Conservation (phyloP, 495 filamentous ascomycete genomes). For the Hypoxylon subgilvum region DNA sequence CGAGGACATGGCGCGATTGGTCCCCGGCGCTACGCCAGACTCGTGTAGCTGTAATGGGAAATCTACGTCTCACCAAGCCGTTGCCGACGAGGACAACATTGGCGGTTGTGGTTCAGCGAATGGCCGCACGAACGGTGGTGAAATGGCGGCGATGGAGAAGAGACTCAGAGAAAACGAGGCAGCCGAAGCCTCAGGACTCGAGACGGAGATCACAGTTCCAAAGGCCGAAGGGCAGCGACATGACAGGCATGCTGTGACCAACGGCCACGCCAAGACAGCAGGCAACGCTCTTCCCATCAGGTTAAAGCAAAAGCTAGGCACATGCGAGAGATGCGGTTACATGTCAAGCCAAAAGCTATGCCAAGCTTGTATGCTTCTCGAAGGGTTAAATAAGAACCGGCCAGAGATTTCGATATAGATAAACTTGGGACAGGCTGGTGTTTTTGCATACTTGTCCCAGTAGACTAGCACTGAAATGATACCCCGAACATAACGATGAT, state of each 20-base stretch:
- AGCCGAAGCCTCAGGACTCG: conserved; percentile 58
- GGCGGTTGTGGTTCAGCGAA: conserved; percentile 79
- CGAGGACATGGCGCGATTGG: conserved; percentile 91
- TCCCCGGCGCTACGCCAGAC: conserved; percentile 62
- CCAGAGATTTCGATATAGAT: conserved; percentile 73
- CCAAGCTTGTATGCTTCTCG: conserved; percentile 89
- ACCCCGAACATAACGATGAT: conserved; percentile 24
- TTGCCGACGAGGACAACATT: conserved; percentile 64
- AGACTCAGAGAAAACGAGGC: conserved; percentile 72
- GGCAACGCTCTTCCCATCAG: conserved; percentile 29
- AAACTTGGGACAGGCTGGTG: conserved; percentile 14
- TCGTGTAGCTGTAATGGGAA: conserved; percentile 48
- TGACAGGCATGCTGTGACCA: conserved; percentile 20
- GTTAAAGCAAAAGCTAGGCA: conserved; percentile 73
- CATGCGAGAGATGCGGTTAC: conserved; percentile 88
- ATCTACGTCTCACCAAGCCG: conserved; percentile 25
- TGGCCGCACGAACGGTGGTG: conserved; percentile 72
- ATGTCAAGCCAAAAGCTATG: conserved; percentile 94
- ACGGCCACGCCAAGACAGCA: conserved; percentile 33
- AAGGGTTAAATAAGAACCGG: conserved; percentile 88
- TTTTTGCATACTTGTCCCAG: conserved; percentile 9
- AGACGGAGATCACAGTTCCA: conserved; percentile 71
- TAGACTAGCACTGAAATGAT: conserved; percentile 34
- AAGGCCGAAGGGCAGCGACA: conserved; percentile 29
- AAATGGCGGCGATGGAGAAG: conserved; percentile 94